Conservation (phyloP, 139 green algal species). For the Raphidocelis subcapitata region DNA sequence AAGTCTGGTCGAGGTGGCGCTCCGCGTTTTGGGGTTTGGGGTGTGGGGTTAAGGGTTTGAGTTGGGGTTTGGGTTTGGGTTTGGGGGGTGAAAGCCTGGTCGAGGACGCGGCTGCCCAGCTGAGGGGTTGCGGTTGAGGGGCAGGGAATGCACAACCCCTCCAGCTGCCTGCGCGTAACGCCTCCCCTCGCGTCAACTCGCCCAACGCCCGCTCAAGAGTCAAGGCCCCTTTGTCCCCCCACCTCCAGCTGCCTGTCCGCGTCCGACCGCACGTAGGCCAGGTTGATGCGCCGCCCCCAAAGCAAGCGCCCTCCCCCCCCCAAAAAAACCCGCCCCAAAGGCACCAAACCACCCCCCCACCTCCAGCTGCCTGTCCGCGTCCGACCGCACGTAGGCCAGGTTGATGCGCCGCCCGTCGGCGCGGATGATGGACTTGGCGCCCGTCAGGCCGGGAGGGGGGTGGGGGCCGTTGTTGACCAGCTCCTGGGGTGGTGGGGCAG, state of each 20-base stretch:
- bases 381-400: conserved; percentile 74
- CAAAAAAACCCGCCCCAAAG: too few species aligned
- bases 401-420: conserved; percentile 94
- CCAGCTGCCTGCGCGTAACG: too few species aligned
- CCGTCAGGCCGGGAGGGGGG: conserved; percentile 91
- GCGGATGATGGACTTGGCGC: conserved; percentile 96
- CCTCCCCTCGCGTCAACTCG: too few species aligned
- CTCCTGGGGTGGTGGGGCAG: too few species aligned
- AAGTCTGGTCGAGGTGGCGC: conserved; percentile 6
- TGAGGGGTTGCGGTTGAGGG: too few species aligned
- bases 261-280: conserved; percentile 72
- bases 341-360: conserved; percentile 24
- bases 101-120: too few species aligned
- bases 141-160: too few species aligned
- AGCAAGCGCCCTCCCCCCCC: too few species aligned
- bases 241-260: conserved; percentile 42
- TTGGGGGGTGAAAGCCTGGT: too few species aligned
- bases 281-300: conserved; percentile 91
- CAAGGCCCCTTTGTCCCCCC: too few species aligned
- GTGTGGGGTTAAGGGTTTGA: not conserved
- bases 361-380: conserved; percentile 42
- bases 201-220: not conserved
- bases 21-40: not conserved
- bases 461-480: conserved; percentile 96
- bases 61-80: too few species aligned